Evolutionary conservation across 139 green algal species (phyloP), one percentile per base, ranked within the genome.

Genomic region (Picochlorum costavermella): DNA sequence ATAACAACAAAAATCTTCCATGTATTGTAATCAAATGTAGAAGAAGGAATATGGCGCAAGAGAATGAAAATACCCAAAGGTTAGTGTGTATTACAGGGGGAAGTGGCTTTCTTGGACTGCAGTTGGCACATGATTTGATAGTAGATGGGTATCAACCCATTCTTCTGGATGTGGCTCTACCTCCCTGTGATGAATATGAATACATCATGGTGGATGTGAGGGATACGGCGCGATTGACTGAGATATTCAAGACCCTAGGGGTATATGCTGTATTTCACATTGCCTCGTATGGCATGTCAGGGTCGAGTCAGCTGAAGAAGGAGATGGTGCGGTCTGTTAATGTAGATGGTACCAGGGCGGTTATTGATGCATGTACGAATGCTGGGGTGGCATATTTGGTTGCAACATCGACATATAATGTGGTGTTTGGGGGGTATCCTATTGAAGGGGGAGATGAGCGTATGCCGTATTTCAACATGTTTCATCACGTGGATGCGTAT

Each of bases 251-350:
- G 11, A 40, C 33, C 9, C 33, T 6, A 14, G 56, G 40, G 16
- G 65, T 56, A 13, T 37, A 59, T 23, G 51, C 64, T 23, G 68
- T 82, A 1, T 79, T 81, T 48, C 75, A 82, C 48, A 58, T 79
- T n/a, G 75, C 75, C 4, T 73, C 59, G 6, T 82, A 73, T 36
- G 75, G 75, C 48, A 82, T 82, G 75, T 68, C 48, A 0, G 74
- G 74, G n/a, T 10, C 33, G 0, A 60, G 74, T 67, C 50, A 75
- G 31, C 63, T 76, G 37, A 46, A 64, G 9, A 44, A 3, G 3
- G 46, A 8, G 0, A 23, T 63, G 29, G 62, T 77, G 0, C 37
- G 58, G 6, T 26, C 26, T 4, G 68, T 82, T 5, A 80, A 83
- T 23, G 61, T 83, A n/a, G 36, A 33, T 14, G 75, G 75, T 10